Percentiles rank a stretch among this genome's conserved stretches.
These are phyloP conservation scores for Ascoidea tarda DNA, from an alignment of 805 yeast genomes.

Conservation along the genomic window DNA sequence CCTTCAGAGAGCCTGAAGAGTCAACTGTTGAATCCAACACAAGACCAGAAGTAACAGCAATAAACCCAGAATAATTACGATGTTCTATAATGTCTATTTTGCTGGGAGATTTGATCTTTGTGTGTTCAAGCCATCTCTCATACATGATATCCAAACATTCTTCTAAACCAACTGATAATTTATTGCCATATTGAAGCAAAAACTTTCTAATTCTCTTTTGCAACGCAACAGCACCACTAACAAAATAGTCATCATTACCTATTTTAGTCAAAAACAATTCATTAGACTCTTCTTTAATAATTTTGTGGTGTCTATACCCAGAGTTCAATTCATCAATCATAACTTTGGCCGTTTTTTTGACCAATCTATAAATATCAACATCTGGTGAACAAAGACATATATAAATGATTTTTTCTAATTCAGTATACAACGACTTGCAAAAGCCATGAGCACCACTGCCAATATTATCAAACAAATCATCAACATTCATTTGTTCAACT, in stretches of 20 bases:
- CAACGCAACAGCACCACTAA: slow-evolving; percentile 49
- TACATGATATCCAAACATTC: slow-evolving; percentile 23
- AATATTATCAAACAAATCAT: slow-evolving; percentile 5
- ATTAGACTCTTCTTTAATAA: slow-evolving; percentile 10
- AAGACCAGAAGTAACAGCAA: slow-evolving; percentile 55
- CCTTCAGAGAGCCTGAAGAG: background rate
- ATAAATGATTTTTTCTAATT: slow-evolving; percentile 6
- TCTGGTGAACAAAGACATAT: slow-evolving; percentile 7
- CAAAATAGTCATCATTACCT: slow-evolving; percentile 37
- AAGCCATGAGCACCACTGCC: slow-evolving; percentile 4
- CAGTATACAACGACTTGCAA: background rate
- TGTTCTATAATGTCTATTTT: slow-evolving; percentile 2
- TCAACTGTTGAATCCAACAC: background rate
- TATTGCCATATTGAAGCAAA: slow-evolving; percentile 8
- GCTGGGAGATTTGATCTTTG: background rate
- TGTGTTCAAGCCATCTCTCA: slow-evolving; percentile 14
- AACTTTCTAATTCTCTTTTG: slow-evolving; percentile 50
- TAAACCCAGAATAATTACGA: slow-evolving; percentile 54
- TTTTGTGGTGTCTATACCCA: background rate
- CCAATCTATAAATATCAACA: slow-evolving; percentile 4
- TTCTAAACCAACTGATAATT: slow-evolving; percentile 14
- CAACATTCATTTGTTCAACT: slow-evolving; percentile 3
- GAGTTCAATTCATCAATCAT: slow-evolving; percentile 1
- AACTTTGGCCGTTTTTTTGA: slow-evolving; percentile 1
- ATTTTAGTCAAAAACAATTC: slow-evolving; percentile 26